These are phyloP conservation scores for Pseudisothecium myosuroides DNA, from an alignment of 225 moss, liverwort and hornwort genomes.

Conservation along the genomic window DNA sequence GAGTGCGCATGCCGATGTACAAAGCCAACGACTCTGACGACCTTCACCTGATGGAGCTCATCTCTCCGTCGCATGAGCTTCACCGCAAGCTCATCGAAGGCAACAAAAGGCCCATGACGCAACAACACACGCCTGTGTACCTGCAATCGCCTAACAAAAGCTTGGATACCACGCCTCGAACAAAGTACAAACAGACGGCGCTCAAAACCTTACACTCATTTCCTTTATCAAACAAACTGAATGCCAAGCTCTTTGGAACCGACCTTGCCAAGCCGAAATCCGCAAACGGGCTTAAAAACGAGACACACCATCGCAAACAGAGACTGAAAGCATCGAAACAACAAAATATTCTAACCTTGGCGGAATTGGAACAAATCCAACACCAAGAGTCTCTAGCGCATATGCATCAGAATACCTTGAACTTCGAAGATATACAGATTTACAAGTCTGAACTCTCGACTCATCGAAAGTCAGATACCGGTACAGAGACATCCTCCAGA, in stretches of 20 bases:
- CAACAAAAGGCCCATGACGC: neutral
- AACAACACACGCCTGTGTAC: neutral
- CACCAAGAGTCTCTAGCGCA: neutral
- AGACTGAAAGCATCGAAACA: neutral
- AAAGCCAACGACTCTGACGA: slow-evolving; percentile 26
- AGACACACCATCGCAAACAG: neutral
- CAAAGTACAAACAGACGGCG: neutral
- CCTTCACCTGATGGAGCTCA: slow-evolving; percentile 12
- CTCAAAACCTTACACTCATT: neutral
- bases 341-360: neutral
- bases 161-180: neutral
- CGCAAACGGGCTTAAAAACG: neutral
- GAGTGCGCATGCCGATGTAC: slow-evolving; percentile 8
- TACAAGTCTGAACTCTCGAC: neutral
- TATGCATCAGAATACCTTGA: neutral
- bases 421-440: neutral
- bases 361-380: neutral
- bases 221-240: neutral
- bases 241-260: neutral
- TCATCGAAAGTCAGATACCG: neutral
- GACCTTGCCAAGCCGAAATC: neutral
- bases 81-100: slow-evolving; percentile 10
- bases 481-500: neutral
- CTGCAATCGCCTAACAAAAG: neutral
- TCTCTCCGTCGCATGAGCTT: slow-evolving; percentile 5